A percentile compares a stretch with the other conserved stretches of the same genome.
phyloP scores from a whole-genome alignment of 345 rosid genomes.

The Noccaea bulbosa region DNA sequence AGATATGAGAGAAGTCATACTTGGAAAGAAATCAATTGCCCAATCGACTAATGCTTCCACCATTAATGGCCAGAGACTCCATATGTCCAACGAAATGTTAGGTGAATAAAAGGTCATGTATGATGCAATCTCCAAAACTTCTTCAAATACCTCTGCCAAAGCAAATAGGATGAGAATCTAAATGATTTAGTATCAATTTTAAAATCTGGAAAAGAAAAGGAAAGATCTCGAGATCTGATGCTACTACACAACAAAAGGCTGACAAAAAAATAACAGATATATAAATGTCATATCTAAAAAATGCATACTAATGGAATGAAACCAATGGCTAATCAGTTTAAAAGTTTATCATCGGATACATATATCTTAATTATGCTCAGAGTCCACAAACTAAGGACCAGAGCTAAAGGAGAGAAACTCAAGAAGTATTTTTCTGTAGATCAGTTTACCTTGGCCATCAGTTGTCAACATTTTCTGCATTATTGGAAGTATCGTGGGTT shows the following conservation, averaged over 20 bases:
- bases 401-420: slow-evolving; percentile 15
- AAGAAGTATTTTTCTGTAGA: slow-evolving; percentile 9
- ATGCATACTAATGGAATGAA: neutral
- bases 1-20: slow-evolving; percentile 45
- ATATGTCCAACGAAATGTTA: slow-evolving; percentile 86
- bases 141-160: slow-evolving; percentile 96
- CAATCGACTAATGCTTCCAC: slow-evolving; percentile 91
- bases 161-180: slow-evolving; percentile 24
- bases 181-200: slow-evolving; percentile 12
- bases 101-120: slow-evolving; percentile 98
- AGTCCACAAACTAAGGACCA: slow-evolving; percentile 13
- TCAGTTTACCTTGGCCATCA: slow-evolving; percentile 83
- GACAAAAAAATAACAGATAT: neutral
- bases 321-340: neutral
- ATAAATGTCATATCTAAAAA: neutral
- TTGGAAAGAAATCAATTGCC: slow-evolving; percentile 98
- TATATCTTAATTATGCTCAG: slow-evolving; percentile 14
- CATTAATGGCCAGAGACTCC: slow-evolving; percentile 99
- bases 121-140: slow-evolving; percentile 97
- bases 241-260: slow-evolving; percentile 29
- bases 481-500: slow-evolving; percentile 87
- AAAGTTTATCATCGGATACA: neutral
- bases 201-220: slow-evolving; percentile 20
- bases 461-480: slow-evolving; percentile 95
- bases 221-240: slow-evolving; percentile 23